Evolutionary conservation across 2,329 filamentous ascomycete species (phyloP), one percentile per base, ranked within the genome.

Genomic region (Neurospora sp.): DNA sequence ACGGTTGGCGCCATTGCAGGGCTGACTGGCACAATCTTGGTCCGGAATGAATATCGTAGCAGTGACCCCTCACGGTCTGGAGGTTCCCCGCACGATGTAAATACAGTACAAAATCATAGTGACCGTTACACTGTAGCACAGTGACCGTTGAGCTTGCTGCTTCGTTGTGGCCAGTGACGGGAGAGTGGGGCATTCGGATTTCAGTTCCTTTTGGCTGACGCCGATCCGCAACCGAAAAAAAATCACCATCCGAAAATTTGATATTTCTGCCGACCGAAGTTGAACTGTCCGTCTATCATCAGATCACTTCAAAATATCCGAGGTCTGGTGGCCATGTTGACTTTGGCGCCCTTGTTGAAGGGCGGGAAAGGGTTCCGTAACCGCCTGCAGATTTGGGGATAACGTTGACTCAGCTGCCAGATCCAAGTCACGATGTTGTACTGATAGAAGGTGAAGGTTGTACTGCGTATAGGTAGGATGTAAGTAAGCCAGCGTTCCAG

Each of bases 311-410:
- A 62, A 62, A 33, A 69, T 4, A 67, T 52, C 38, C 42, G 71
- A 71, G 66, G 23, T n/a, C 36, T 68, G 52, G 36, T 68, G 43
- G 68, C 43, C 67, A 42, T 67, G 10, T 40, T 36, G 52, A 62
- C 23, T 62, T 62, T 62, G 52, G 52, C 52, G 52, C 52, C 52
- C 52, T 62, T 58, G 52, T 7, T 58, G 52, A 33, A 33, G 23
- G 52, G 28, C 52, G 52, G 52, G 15, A 33, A 62, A 62, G 52
- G 28, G 52, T 62, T 62, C 52, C 52, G 28, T 62, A 62, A 62
- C 23, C 13, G 13, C 52, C 23, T 62, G 52, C 52, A 62, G 23
- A 36, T 9, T 62, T 33, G 52, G 46, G 46, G 23, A 23, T 52
- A 52, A 52, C 19, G 19, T 52, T 52, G 43, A 52, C 43, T 52